These are phyloP conservation scores for Glycine tomentella DNA, from an alignment of 306 rosid genomes.

Conservation along the genomic window DNA sequence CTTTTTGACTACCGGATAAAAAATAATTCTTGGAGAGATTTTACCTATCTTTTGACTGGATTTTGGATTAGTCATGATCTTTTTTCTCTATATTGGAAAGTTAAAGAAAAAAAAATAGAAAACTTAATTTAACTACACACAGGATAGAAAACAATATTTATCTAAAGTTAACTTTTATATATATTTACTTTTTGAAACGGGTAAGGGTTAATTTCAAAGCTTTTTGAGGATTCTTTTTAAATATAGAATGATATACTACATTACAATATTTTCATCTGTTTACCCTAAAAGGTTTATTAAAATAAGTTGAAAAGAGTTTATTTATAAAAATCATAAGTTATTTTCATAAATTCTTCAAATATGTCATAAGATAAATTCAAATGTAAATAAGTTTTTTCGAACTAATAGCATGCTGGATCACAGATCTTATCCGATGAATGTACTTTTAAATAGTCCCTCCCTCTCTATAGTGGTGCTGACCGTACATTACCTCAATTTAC, in stretches of 20 bases:
- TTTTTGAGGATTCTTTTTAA: not conserved
- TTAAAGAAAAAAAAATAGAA: no score
- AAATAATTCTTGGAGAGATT: no score
- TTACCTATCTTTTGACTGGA: no score
- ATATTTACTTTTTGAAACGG: not conserved
- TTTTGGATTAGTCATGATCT: no score
- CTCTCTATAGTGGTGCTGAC: not conserved
- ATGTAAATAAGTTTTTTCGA: not conserved
- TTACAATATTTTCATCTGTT: no score
- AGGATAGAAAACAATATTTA: no score
- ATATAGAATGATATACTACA: not conserved
- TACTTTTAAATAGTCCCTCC: not conserved
- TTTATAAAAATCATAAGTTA: not conserved
- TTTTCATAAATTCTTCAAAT: not conserved
- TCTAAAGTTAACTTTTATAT: no score
- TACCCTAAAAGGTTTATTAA: no score
- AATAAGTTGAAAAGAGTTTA: no score
- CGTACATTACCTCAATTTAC: slow-evolving; percentile 25
- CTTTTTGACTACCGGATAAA: no score
- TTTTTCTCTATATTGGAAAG: no score
- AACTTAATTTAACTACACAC: no score
- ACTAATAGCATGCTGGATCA: not conserved
- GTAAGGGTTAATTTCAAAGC: not conserved
- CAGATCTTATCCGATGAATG: not conserved
- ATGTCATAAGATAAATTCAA: not conserved